Percentiles rank a stretch among this genome's conserved stretches.
Conservation (phyloP, 768 basidiomycete genomes). For the Boletus rufocinnamomeus region DNA sequence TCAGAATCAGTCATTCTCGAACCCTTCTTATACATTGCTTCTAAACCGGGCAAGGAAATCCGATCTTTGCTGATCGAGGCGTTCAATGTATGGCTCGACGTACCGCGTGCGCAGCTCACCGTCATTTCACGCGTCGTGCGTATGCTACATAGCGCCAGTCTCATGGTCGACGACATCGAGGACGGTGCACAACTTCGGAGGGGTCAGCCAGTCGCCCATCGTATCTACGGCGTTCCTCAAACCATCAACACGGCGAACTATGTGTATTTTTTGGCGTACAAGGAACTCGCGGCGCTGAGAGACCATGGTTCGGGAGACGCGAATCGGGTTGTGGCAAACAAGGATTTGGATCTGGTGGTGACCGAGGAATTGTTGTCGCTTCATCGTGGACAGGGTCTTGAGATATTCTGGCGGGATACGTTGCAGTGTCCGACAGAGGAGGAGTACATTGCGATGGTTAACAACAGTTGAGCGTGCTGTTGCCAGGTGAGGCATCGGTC, state of each 20-base stretch:
- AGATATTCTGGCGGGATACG: slow-evolving; percentile 92
- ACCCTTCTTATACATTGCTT: slow-evolving; percentile 81
- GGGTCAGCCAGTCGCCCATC: slow-evolving; percentile 87
- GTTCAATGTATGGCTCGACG: slow-evolving; percentile 90
- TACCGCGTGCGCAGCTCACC: slow-evolving; percentile 68
- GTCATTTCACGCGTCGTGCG: slow-evolving; percentile 81
- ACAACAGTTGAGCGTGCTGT: slow-evolving; percentile 67
- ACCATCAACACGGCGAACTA: slow-evolving; percentile 98
- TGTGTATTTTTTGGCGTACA: slow-evolving; percentile 91
- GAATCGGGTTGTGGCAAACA: slow-evolving; percentile 55
- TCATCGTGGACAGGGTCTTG: slow-evolving; percentile 93
- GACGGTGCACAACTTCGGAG: slow-evolving; percentile 86
- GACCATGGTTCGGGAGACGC: not conserved
- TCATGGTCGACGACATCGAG: slow-evolving; percentile 96
- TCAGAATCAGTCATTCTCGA: slow-evolving; percentile 58
- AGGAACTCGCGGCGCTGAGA: slow-evolving; percentile 56
- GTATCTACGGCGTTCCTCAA: slow-evolving; percentile 95
- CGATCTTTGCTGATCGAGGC: slow-evolving; percentile 85
- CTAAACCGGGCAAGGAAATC: slow-evolving; percentile 92
- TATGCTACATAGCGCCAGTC: slow-evolving; percentile 93
- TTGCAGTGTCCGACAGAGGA: slow-evolving; percentile 91
- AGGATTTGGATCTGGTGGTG: slow-evolving; percentile 60
- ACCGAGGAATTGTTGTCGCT: slow-evolving; percentile 71
- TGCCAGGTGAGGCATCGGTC: slow-evolving; percentile 61
- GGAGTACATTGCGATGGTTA: slow-evolving; percentile 95